A percentile compares a stretch with the other conserved stretches of the same genome.
These are phyloP conservation scores for Ophiorrhiza pumila DNA, from an alignment of 257 asterid species.

Conservation along the genomic window DNA sequence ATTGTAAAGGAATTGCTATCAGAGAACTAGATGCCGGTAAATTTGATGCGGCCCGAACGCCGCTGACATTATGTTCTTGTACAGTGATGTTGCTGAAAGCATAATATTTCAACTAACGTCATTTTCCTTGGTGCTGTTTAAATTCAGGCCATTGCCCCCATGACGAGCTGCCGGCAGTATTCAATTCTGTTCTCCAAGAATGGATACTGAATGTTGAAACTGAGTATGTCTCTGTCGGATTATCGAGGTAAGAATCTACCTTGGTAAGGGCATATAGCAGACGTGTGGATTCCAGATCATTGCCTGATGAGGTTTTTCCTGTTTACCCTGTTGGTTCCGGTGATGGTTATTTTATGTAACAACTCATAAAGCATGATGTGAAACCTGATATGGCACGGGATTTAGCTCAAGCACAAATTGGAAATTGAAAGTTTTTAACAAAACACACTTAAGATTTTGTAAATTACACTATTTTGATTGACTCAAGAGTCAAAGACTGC, in stretches of 20 bases:
- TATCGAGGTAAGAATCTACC: conserved; percentile 18
- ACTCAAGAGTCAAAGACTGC: too few species aligned
- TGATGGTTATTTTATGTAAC: not conserved
- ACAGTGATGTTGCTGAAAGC: not conserved
- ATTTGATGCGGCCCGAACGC: conserved; percentile 6
- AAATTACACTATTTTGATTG: too few species aligned
- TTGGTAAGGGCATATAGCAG: not conserved
- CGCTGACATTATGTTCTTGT: conserved; percentile 2
- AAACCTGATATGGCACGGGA: not conserved
- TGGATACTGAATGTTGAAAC: conserved; percentile 58
- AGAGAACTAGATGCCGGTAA: conserved; percentile 82
- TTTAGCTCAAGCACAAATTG: not conserved
- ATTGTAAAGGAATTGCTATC: conserved; percentile 50
- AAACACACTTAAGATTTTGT: too few species aligned
- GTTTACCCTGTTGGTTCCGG: not conserved
- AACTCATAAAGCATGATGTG: not conserved
- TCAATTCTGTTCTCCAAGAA: conserved; percentile 57
- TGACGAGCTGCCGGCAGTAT: conserved; percentile 79
- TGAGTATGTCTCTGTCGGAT: conserved; percentile 28
- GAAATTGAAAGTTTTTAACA: not conserved
- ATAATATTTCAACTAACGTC: not conserved
- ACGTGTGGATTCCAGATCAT: not conserved
- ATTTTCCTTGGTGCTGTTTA: conserved; percentile 14
- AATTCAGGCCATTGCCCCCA: conserved; percentile 93
- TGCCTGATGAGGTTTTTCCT: not conserved